Conservation (phyloP, 2,329 filamentous ascomycete genomes). For the Neopestalotiopsis rosae region DNA sequence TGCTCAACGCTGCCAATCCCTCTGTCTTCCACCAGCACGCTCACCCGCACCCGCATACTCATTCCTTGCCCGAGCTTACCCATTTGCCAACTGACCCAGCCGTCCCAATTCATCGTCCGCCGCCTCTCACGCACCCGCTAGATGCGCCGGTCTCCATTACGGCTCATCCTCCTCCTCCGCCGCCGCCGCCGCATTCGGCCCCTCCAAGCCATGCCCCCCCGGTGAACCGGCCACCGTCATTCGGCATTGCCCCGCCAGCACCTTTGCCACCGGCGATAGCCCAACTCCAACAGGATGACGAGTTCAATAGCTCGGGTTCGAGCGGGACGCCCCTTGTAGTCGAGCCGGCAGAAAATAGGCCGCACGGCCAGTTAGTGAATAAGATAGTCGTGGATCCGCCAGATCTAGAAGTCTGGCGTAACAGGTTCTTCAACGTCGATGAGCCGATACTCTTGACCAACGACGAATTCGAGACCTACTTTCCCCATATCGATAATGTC, state of each 20-base stretch:
- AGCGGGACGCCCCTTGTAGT: conserved; percentile 27
- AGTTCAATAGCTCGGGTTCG: conserved; percentile 30
- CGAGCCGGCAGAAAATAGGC: conserved; percentile 45
- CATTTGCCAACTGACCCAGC: conserved; percentile 18
- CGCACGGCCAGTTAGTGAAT: conserved; percentile 56
- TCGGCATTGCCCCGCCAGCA: conserved; percentile 50
- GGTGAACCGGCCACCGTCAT: conserved; percentile 42
- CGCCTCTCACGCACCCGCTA: conserved; percentile 29
- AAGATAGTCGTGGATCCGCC: conserved; percentile 71
- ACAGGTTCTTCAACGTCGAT: conserved; percentile 77
- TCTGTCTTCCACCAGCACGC: conserved; percentile 37
- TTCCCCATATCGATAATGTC: conserved; percentile 83
- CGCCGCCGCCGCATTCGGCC: conserved; percentile 40
- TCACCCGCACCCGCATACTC: conserved; percentile 21
- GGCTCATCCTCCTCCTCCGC: conserved; percentile 38
- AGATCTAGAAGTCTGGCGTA: conserved; percentile 70
- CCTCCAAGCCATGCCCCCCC: conserved; percentile 29
- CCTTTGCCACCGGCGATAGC: conserved; percentile 36
- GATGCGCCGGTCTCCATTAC: conserved; percentile 24
- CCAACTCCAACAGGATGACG: conserved; percentile 43
- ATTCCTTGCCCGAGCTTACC: conserved; percentile 29
- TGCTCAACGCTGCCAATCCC: conserved; percentile 43
- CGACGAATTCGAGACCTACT: conserved; percentile 82
- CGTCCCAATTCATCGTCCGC: conserved; percentile 26
- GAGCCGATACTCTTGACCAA: conserved; percentile 74